These are phyloP conservation scores for Vickermania ingenoplastis DNA, from an alignment of 208 protist genomes.

Conservation along the genomic window DNA sequence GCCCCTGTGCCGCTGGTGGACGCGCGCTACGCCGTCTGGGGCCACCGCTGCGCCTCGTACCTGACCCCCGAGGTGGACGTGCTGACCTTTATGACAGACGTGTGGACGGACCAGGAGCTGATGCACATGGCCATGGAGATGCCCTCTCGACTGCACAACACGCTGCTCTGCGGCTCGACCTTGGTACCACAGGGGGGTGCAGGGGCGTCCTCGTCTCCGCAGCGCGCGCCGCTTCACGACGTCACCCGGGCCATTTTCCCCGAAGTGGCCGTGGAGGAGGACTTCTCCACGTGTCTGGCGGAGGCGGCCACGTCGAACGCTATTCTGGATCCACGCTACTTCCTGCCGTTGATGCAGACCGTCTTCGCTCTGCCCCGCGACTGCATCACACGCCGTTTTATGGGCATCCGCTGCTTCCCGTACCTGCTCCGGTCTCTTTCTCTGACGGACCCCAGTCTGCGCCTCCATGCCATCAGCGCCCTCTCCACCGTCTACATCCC, in stretches of 20 bases:
- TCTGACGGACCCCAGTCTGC: conserved; percentile 39
- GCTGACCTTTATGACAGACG: conserved; percentile 63
- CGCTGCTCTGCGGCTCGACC: conserved; percentile 16
- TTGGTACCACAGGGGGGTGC: too few relatives aligned
- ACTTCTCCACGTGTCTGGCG: conserved; percentile 23
- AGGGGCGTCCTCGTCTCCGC: conserved; percentile 1
- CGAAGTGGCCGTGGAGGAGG: conserved; percentile 35
- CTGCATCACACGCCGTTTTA: conserved; percentile 20
- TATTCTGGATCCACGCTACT: conserved; percentile 68
- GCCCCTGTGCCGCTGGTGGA: conserved; percentile 35
- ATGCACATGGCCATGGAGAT: conserved; percentile 32
- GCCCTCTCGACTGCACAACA: conserved; percentile 74
- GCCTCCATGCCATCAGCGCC: conserved; percentile 31
- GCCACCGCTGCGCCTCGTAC: conserved; percentile 30
- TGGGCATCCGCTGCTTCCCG: conserved; percentile 44
- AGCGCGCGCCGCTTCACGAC: conserved; percentile 15
- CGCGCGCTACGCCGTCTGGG: conserved; percentile 52
- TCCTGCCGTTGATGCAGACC: conserved; percentile 72
- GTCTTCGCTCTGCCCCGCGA: conserved; percentile 39
- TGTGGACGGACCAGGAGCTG: conserved; percentile 66
- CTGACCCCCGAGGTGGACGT: conserved; percentile 73
- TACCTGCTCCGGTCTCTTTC: conserved; percentile 65
- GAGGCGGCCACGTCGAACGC: conserved; percentile 6
- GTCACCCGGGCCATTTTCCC: conserved; percentile 61
- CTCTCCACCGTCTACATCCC: conserved; percentile 41